Evolutionary conservation across 75 land plant species (phyloP), one percentile per base, ranked within the genome.

Genomic region (Azolla pinnata): DNA sequence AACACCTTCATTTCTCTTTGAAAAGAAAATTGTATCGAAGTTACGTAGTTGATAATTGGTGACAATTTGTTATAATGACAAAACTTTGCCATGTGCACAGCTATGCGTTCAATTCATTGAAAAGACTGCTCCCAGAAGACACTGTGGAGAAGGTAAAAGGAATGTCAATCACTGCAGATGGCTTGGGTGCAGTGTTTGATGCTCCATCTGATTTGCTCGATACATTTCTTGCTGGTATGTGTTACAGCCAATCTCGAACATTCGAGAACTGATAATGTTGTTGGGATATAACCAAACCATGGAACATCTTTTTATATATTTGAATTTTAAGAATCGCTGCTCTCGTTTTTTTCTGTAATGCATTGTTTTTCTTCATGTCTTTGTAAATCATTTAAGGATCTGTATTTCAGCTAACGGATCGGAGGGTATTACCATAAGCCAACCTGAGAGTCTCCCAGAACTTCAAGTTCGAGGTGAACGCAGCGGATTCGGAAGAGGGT

Each of bases 121-220:
- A 79, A 49, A 78, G 83, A 44, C 71, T 75, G 42, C 44, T 93
- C 56, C 78, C 89, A 19, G 98, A 93, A 44, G 87, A 88, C 2
- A 69, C 65, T 53, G 71, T 85, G 50, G 76, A 71, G 33, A 69
- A 66, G 49, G 69, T 93, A 20, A 73, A 75, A 55, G 85, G 85
- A 30, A 57, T 93, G 66, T 61, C 83, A 33, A 68, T 93, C 2
- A 93, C 96, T 1, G 78, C 73, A 48, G 96, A 88, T 73, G 96
- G 84, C 33, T 78, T 34, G 54, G 85, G 90, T 56, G 96, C 96
- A 0, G 90, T 93, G 7, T 88, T 93, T 78, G 96, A 93, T 79
- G 96, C 83, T 31, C 74, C 87, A 1, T 42, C 71, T 45, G 80
- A 59, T 32, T 78, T 76, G 29, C 73, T 79, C 49, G 73, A 85